Percentiles rank a stretch among this genome's conserved stretches.
Evolutionary conservation across 2,329 filamentous ascomycete genomes (phyloP).

Genomic region (Emmonsia crescens): DNA sequence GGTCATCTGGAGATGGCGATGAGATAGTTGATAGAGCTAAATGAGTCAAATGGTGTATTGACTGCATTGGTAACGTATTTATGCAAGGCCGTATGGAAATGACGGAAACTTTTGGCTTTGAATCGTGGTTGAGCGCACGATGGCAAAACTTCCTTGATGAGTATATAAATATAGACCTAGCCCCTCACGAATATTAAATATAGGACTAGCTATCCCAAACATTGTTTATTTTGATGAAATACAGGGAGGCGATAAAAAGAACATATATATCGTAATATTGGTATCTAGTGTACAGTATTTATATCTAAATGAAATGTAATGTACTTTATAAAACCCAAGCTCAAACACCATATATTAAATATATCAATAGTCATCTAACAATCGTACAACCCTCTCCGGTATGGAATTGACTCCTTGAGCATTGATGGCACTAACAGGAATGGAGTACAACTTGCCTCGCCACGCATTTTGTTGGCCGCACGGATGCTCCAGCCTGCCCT

Average conservation of each 20-base stretch:
- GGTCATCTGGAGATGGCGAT: constrained; percentile 22
- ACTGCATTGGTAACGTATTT: neutral
- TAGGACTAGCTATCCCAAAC: neutral
- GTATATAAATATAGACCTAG: neutral
- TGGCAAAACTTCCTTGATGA: too few species aligned
- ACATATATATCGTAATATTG: neutral
- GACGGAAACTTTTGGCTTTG: neutral
- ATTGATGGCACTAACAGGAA: constrained; percentile 83
- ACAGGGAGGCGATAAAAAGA: neutral
- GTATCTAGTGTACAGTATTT: neutral
- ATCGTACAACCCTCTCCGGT: constrained; percentile 31
- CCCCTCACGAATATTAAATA: neutral
- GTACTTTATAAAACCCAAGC: neutral
- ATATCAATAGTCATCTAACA: constrained; percentile 24
- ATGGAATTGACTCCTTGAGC: constrained; percentile 64
- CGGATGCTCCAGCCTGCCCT: constrained; percentile 57
- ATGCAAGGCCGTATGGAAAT: too few species aligned
- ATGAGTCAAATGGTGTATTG: constrained; percentile 17
- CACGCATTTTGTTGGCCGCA: constrained; percentile 59
- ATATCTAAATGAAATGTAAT: neutral
- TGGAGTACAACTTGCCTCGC: constrained; percentile 47
- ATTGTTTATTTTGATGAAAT: neutral
- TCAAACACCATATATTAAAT: neutral
- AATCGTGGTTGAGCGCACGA: neutral
- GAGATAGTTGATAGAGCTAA: constrained; percentile 21